These are phyloP conservation scores for Citropsis articulata DNA, from an alignment of 345 rosid species.

Conservation along the genomic window DNA sequence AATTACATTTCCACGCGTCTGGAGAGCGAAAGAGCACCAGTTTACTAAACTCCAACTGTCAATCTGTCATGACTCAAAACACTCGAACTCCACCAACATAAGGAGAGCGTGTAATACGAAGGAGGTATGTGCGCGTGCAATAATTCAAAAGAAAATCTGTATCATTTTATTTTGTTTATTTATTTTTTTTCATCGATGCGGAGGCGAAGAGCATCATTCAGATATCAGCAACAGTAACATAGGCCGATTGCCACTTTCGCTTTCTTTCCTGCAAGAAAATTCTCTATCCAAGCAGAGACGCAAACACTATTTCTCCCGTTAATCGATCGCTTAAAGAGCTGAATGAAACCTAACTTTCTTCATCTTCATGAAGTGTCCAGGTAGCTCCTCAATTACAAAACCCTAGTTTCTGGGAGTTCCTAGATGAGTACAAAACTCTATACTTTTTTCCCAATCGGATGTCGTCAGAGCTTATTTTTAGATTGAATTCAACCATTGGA, in stretches of 20 bases:
- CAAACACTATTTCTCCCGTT: conserved; percentile 24
- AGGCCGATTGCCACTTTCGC: conserved; percentile 1
- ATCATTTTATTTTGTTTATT: background rate
- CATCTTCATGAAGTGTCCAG: conserved; percentile 1
- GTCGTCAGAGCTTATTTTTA: background rate
- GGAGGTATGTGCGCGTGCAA: background rate
- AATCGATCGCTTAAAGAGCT: conserved; percentile 24
- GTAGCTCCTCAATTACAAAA: background rate
- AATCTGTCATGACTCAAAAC: too few species aligned
- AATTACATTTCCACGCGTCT: conserved; percentile 1
- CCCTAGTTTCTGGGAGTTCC: conserved; percentile 29
- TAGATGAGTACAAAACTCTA: conserved; percentile 29
- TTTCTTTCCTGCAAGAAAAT: background rate
- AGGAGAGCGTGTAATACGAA: conserved; percentile 5
- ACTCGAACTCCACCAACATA: too few species aligned
- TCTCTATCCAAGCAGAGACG: conserved; percentile 3
- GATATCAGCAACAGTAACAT: background rate
- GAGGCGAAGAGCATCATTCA: conserved; percentile 13
- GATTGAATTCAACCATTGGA: conserved; percentile 7
- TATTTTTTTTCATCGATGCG: background rate
- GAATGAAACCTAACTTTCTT: conserved; percentile 19
- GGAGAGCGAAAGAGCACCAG: background rate
- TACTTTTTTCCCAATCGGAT: background rate
- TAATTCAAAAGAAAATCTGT: background rate
- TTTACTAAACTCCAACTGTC: background rate